Evolutionary conservation across 2,329 filamentous ascomycete species (phyloP).

Genomic region (Zymoseptoria ardabiliae): DNA sequence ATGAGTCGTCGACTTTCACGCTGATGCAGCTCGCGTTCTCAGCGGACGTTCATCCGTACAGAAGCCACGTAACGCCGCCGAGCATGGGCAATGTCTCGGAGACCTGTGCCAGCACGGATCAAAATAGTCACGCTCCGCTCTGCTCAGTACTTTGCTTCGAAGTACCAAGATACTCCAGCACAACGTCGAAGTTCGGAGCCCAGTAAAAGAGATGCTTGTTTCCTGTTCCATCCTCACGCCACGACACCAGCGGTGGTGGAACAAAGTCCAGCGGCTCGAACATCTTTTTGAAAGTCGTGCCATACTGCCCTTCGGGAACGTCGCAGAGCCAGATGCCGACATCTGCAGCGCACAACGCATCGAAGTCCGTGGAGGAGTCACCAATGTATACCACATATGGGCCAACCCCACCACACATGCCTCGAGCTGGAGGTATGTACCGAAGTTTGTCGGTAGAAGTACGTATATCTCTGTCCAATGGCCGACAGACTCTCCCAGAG

Average conservation of each 20-base stretch:
- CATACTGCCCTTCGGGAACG: constrained; percentile 7
- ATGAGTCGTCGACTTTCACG: neutral
- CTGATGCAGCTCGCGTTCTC: neutral
- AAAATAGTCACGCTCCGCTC: neutral
- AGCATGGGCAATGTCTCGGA: neutral
- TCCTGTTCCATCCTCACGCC: neutral
- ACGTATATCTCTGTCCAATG: constrained; percentile 23
- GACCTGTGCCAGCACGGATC: neutral
- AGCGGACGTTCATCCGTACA: neutral
- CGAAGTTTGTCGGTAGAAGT: constrained; percentile 37
- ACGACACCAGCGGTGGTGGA: constrained; percentile 5
- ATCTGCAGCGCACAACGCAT: constrained; percentile 38
- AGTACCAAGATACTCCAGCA: constrained; percentile 1
- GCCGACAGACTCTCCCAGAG: constrained; percentile 22
- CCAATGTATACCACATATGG: constrained; percentile 38
- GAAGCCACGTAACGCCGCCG: neutral
- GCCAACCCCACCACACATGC: neutral
- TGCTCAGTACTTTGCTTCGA: neutral
- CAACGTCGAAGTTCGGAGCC: constrained; percentile 7
- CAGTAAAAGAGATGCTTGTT: constrained; percentile 11
- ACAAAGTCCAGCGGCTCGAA: constrained; percentile 19
- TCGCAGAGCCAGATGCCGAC: constrained; percentile 37
- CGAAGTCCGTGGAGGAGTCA: constrained; percentile 43
- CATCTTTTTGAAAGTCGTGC: constrained; percentile 10
- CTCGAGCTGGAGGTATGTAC: constrained; percentile 16